A percentile compares a stretch with the other conserved stretches of the same genome.
Conservation (phyloP, 2,329 filamentous ascomycete species). For the Pseudocercospora ulei region DNA sequence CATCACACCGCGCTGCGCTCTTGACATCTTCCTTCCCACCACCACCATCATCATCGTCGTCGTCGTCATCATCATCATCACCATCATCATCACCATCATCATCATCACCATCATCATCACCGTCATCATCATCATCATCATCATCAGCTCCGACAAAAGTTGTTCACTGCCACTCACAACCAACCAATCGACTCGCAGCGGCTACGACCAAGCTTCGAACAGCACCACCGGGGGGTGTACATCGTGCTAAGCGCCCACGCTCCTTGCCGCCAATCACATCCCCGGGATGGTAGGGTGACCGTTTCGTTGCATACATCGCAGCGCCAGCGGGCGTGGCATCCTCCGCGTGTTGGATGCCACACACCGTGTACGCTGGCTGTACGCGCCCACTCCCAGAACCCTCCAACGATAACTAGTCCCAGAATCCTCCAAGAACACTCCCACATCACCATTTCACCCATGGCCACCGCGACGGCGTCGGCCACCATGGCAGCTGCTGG, state of each 20-base stretch:
- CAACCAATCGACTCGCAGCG: slow-evolving; percentile 14
- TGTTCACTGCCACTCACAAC: slow-evolving; percentile 1
- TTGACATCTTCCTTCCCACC: slow-evolving; percentile 4
- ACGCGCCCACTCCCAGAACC: slow-evolving; percentile 27
- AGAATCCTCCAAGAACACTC: no score
- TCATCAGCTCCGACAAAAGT: slow-evolving; percentile 1
- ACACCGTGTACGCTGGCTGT: slow-evolving; percentile 20
- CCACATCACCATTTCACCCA: no score
- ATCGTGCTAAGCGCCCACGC: slow-evolving; percentile 19
- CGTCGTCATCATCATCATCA: slow-evolving; percentile 9
- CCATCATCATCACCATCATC: slow-evolving; percentile 6
- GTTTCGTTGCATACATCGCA: slow-evolving; percentile 4
- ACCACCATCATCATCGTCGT: not conserved
- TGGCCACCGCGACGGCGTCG: slow-evolving; percentile 26
- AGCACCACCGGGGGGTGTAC: slow-evolving; percentile 9
- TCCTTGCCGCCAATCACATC: slow-evolving; percentile 16
- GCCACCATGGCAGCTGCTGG: slow-evolving; percentile 33
- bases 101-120: slow-evolving; percentile 9
- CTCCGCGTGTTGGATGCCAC: slow-evolving; percentile 17
- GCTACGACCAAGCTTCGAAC: slow-evolving; percentile 12
- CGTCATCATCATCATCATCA: slow-evolving; percentile 8
- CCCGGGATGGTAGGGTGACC: slow-evolving; percentile 3
- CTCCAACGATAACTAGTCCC: slow-evolving; percentile 24
- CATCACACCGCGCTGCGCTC: no score
- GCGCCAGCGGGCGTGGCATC: slow-evolving; percentile 13